phyloP scores from a whole-genome alignment of 306 rosid genomes.

The Prunus padus region DNA sequence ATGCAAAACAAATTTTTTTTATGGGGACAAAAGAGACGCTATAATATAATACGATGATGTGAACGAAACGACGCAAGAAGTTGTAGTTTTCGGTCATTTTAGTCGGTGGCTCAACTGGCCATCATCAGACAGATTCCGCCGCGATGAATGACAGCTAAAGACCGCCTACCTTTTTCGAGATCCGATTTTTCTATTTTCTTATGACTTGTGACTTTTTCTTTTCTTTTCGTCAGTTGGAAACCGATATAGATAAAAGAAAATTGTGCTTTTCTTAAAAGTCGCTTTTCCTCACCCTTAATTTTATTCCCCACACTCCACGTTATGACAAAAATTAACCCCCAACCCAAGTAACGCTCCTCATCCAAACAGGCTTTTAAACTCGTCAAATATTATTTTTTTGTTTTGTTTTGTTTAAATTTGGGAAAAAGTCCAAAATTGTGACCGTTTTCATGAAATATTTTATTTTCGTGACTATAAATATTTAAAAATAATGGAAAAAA shows the following conservation, averaged over 20 bases:
- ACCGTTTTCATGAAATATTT: not conserved
- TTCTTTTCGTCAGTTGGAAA: not conserved
- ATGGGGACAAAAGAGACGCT: not conserved
- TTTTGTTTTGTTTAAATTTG: too few species aligned
- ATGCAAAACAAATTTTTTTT: too few species aligned
- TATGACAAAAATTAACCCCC: not conserved
- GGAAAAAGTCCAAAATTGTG: not conserved
- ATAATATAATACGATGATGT: not conserved
- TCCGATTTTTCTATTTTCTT: not conserved
- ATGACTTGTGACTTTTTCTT: not conserved
- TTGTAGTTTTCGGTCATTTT: not conserved
- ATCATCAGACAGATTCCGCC: not conserved
- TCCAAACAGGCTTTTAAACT: not conserved
- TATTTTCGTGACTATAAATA: not conserved
- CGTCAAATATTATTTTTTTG: too few species aligned
- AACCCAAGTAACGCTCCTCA: not conserved
- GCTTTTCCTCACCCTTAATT: not conserved
- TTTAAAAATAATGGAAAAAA: not conserved
- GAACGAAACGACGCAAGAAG: not conserved
- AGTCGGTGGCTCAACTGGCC: not conserved
- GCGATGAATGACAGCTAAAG: conserved; percentile 11
- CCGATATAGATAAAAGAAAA: not conserved
- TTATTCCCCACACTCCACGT: not conserved
- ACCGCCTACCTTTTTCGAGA: not conserved
- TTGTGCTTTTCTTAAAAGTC: not conserved